Evolutionary conservation across 495 filamentous ascomycete species (phyloP).

Genomic region (Friedmanniomyces simplex): DNA sequence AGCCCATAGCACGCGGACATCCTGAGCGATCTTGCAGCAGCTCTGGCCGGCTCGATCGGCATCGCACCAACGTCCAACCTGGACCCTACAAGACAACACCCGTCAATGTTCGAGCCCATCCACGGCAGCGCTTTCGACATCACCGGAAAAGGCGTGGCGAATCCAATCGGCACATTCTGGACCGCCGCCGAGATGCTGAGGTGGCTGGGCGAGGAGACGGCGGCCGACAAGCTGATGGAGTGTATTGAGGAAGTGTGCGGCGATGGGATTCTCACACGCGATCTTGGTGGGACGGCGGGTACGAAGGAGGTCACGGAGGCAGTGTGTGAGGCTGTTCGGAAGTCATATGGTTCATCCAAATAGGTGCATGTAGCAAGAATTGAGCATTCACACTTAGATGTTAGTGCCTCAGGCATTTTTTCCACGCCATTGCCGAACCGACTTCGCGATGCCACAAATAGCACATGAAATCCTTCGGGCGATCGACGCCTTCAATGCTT

Average conservation of each 20-base stretch:
- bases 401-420: no score
- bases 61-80: slow-evolving; percentile 49
- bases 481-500: no score
- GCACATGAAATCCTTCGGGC: no score
- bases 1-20: slow-evolving; percentile 29
- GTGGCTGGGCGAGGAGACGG: slow-evolving; percentile 51
- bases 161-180: slow-evolving; percentile 64
- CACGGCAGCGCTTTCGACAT: slow-evolving; percentile 61
- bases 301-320: slow-evolving; percentile 52
- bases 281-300: slow-evolving; percentile 45
- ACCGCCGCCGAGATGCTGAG: slow-evolving; percentile 56
- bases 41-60: slow-evolving; percentile 30
- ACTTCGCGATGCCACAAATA: no score
- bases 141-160: slow-evolving; percentile 59
- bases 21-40: slow-evolving; percentile 41
- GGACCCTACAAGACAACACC: slow-evolving; percentile 49
- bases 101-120: slow-evolving; percentile 59
- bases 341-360: slow-evolving; percentile 6
- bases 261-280: slow-evolving; percentile 44
- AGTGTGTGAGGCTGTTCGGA: slow-evolving; percentile 39
- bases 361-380: no score
- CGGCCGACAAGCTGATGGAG: slow-evolving; percentile 44
- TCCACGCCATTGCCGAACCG: no score
- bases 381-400: no score
- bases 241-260: slow-evolving; percentile 52